Base-by-base conservation (phyloP, 805 yeast genomes). In the Zygoascus ofunaensis region DNA sequence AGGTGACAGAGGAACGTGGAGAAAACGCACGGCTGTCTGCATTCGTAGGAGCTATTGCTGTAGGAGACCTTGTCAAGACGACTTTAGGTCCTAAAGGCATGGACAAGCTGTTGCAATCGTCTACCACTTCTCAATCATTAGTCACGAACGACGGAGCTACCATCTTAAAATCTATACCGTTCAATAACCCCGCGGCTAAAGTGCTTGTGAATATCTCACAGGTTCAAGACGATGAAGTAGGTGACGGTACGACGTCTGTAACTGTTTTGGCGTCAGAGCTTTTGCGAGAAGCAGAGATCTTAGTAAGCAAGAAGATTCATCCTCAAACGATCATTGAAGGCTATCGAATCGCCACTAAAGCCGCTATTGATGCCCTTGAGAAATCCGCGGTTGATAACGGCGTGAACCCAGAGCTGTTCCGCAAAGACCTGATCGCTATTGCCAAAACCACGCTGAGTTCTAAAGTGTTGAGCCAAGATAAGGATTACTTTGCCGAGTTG, bases 131-230 rank as follows among this genome's bases (percentile, higher is more conserved):
- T 39, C 72, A 72, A 44, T 73, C 92, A 2, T 59, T 89, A 59
- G 89, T 92, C 33, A 92, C 99, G 40, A 92, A 92, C 63, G 99
- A 92, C 69, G 99, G 99, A 49, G 98, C 98, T 41, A 92, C 99
- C 2, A 92, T 92, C 52, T 70, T 92, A 52, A 87, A 89, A 58
- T 75, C 94, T 1, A 90, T 92, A 56, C 97, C 97, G 14, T 77
- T 92, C 53, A 96, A 89, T 61, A 90, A 92, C 57, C 97, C 97
- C 7, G 98, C 99, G 8, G 98, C 98, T 10, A 87, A 87, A 63
- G 89, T 90, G 48, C 70, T 90, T 54, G 98, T 90, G 43, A 95
- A 90, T 61, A 84, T 90, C 46, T 84, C 96, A 15, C 82, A 94
- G 62, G 87, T 95, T 2, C 98, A 90, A 68, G 98, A 90, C 62